Evolutionary conservation across 257 asterid genomes (phyloP), one percentile per base, ranked within the genome.

Genomic region (Petunia axillaris): DNA sequence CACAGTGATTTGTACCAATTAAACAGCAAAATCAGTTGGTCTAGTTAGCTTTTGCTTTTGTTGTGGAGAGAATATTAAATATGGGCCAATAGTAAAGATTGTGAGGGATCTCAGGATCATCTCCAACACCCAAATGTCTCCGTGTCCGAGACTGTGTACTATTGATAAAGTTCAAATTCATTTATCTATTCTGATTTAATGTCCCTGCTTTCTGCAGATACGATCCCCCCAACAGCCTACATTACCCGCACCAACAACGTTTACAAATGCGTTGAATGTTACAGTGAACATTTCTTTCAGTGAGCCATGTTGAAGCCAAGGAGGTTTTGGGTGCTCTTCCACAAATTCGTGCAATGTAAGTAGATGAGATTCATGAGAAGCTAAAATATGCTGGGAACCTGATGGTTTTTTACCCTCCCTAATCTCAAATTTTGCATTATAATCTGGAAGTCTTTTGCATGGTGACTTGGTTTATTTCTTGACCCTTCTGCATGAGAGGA

Each of bases 271-370:
- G 87, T 84, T 96, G 35, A 91, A 77, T 75, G 86, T 90, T 84
- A 74, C 88, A 43, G 94, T 95, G 43, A 87, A 89, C 84, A 87
- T 95, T 65, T 82, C 94, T 9, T 93, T 95, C 90, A 92, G 87
- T 71, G 96, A 95, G 77, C 89, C 90, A 35, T 95, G 99, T 79
- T 79, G 75, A 37, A 92, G 91, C 41, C 88, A 85, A 44, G 96
- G 89, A 60, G 97, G 97, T 87, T 95, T 95, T 79, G 64, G 81
- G 60, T 95, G 99, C 80, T 64, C 97, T 38, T 88, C 97, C 1
- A 81, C 84, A 75, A 90, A 88, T 87, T 81, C 90, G 87, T 95
- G 98, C 91, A 95, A 91, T 74, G 98, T 95, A 94, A 95, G 98
- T 91, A 82, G 70, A 85, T 77, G 82, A 25, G 25, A 25, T 25